Evolutionary conservation across 2,329 filamentous ascomycete genomes (phyloP).

Genomic region (Teratosphaeria epicoccoides): DNA sequence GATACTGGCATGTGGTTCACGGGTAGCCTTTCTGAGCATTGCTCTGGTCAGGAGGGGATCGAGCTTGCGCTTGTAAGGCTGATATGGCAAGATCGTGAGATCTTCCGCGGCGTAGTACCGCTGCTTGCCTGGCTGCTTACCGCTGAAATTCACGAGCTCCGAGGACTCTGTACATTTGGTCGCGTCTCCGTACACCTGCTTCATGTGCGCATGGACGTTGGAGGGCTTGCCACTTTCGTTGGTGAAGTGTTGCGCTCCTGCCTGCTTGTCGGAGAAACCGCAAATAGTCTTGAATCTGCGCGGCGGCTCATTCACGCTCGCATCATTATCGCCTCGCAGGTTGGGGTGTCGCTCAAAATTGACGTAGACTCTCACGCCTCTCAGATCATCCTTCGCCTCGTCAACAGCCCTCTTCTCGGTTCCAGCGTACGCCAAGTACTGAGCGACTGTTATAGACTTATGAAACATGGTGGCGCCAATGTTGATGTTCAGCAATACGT

Average conservation of each 20-base stretch:
- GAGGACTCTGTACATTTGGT: neutral
- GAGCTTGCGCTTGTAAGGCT: neutral
- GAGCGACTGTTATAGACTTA: neutral
- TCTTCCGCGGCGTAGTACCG: neutral
- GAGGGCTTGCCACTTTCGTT: neutral
- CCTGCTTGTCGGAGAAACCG: neutral
- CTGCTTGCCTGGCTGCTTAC: neutral
- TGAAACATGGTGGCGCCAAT: neutral
- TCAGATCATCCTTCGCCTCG: neutral
- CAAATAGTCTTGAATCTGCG: neutral
- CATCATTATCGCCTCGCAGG: neutral
- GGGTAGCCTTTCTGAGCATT: neutral
- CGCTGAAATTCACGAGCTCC: neutral
- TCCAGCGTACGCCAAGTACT: neutral
- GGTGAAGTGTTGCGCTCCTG: neutral
- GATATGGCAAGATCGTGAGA: neutral
- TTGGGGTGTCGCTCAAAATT: neutral
- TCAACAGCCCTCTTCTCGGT: neutral
- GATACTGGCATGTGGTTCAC: neutral
- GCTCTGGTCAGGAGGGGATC: neutral
- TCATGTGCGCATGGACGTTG: neutral
- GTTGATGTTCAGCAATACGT: neutral
- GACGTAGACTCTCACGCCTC: neutral
- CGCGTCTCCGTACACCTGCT: neutral
- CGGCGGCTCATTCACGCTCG: neutral